phyloP scores from a whole-genome alignment of 2,329 filamentous ascomycete species.

The Ceratocystis alfenasii region DNA sequence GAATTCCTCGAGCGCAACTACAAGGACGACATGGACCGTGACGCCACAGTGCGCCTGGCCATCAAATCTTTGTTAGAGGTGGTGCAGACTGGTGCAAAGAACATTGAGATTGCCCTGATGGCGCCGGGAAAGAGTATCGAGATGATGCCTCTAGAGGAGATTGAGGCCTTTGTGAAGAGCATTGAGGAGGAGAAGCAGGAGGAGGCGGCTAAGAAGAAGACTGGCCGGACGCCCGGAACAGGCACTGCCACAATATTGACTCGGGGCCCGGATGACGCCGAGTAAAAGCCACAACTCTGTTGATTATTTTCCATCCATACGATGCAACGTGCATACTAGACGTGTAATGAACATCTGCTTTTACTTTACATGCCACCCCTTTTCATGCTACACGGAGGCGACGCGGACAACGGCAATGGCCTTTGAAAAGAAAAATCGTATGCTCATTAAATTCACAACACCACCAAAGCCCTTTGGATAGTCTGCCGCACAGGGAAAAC shows the following conservation, averaged over 20 bases:
- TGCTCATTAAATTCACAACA: conserved; percentile 17
- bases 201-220: conserved; percentile 96
- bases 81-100: conserved; percentile 97
- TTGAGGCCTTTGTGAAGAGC: conserved; percentile 94
- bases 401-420: too few species aligned
- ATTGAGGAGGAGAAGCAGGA: conserved; percentile 99
- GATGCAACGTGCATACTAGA: conserved; percentile 23
- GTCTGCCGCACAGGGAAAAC: not conserved
- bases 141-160: conserved; percentile 89
- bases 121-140: conserved; percentile 81
- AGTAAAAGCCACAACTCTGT: conserved; percentile 3
- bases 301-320: conserved; percentile 20
- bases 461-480: not conserved
- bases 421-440: conserved; percentile 8
- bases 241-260: conserved; percentile 65
- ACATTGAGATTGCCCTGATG: conserved; percentile 99
- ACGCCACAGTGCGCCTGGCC: conserved; percentile 89
- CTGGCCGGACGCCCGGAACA: conserved; percentile 56
- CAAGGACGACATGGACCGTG: conserved; percentile 93
- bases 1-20: conserved; percentile 99
- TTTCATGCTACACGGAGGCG: not conserved
- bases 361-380: not conserved
- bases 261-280: conserved; percentile 37
- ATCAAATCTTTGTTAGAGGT: conserved; percentile 98
- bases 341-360: conserved; percentile 18